Conservation (phyloP, 2,329 filamentous ascomycete species). For the Fusarium penzigii region DNA sequence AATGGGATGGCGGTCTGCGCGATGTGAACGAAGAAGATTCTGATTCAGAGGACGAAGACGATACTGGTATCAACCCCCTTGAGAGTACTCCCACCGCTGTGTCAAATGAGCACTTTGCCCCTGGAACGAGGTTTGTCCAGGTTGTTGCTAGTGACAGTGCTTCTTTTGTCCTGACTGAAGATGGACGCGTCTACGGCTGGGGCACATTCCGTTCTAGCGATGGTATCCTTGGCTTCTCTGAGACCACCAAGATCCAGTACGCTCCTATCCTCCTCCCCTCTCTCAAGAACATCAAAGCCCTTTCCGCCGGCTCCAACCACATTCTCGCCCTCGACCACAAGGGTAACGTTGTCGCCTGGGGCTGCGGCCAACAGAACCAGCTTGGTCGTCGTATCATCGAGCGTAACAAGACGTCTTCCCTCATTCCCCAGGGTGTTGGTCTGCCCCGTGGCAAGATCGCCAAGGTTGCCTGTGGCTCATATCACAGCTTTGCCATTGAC, state of each 20-base stretch:
- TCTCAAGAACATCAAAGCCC: conserved; percentile 65
- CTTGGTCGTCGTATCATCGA: conserved; percentile 61
- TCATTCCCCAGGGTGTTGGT: conserved; percentile 60
- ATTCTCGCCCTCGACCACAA: conserved; percentile 66
- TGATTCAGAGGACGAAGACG: conserved; percentile 59
- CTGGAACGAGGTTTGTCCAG: conserved; percentile 61
- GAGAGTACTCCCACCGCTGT: conserved; percentile 69
- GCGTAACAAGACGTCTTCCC: conserved; percentile 62
- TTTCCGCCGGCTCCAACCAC: conserved; percentile 71
- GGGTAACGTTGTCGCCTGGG: conserved; percentile 70
- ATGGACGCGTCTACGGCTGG: conserved; percentile 80
- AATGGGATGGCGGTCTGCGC: conserved; percentile 64
- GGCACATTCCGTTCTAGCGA: conserved; percentile 73
- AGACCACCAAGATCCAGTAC: conserved; percentile 50
- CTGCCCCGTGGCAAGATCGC: conserved; percentile 59
- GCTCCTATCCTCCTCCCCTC: conserved; percentile 57
- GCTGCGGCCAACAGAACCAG: conserved; percentile 68
- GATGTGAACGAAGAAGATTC: conserved; percentile 58
- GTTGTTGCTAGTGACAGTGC: conserved; percentile 74
- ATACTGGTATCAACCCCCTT: conserved; percentile 68
- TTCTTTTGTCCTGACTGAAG: conserved; percentile 73
- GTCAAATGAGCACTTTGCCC: conserved; percentile 58
- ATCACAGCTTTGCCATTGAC: conserved; percentile 81
- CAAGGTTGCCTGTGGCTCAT: conserved; percentile 64
- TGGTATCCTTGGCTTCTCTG: conserved; percentile 65